Conservation (phyloP, 139 green algal genomes). For the Chlamydomonas applanata region DNA sequence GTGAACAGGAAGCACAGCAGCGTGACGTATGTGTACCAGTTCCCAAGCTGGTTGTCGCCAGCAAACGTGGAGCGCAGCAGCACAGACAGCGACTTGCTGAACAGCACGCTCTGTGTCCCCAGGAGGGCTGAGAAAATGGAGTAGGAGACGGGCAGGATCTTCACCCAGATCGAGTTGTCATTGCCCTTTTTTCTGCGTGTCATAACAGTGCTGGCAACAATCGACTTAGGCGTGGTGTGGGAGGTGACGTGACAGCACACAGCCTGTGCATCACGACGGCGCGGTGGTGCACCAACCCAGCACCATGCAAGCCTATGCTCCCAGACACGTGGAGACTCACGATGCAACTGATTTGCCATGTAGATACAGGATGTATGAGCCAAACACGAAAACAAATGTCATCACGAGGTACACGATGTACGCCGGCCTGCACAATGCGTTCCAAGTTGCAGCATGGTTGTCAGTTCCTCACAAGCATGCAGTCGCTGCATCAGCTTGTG, state of each 20-base stretch:
- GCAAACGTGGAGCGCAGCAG: conserved; percentile 70
- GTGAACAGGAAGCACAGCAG: conserved; percentile 68
- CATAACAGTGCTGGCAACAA: too few species aligned
- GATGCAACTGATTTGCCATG: conserved; percentile 31
- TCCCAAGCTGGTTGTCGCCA: conserved; percentile 67
- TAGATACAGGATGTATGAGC: conserved; percentile 54
- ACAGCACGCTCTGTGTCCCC: conserved; percentile 85
- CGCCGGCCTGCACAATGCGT: conserved; percentile 25
- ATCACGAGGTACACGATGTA: conserved; percentile 75
- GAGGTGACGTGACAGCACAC: too few species aligned
- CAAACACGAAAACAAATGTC: conserved; percentile 36
- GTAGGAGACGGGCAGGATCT: conserved; percentile 73
- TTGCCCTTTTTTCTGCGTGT: conserved; percentile 18
- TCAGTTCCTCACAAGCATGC: too few species aligned
- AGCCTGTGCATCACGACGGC: too few species aligned
- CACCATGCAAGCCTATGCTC: too few species aligned
- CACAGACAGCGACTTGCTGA: conserved; percentile 80
- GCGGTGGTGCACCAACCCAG: too few species aligned
- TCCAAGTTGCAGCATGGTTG: too few species aligned
- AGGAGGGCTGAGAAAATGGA: conserved; percentile 73
- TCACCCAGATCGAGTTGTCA: conserved; percentile 35
- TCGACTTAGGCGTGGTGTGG: too few species aligned
- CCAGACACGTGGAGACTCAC: conserved; percentile 12
- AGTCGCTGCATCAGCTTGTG: too few species aligned
- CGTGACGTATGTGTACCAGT: conserved; percentile 80